Evolutionary conservation across 805 yeast species (phyloP).

Genomic region (Diddensiella transvaalensis): DNA sequence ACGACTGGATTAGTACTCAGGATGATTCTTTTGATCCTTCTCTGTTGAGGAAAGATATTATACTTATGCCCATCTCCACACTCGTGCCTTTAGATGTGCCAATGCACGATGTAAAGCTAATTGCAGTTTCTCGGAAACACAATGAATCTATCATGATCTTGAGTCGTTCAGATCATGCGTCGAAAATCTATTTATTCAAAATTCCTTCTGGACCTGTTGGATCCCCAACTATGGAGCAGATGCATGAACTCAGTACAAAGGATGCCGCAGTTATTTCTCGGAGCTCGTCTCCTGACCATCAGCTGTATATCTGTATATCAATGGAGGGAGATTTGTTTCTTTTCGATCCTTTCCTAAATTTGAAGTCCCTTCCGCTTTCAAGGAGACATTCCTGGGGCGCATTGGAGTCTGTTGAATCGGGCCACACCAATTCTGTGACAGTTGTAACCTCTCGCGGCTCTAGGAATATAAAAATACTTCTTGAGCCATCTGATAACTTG

Average conservation of each 20-base stretch:
- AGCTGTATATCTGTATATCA: conserved; percentile 19
- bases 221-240: conserved; percentile 36
- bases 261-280: conserved; percentile 34
- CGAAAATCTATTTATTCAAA: conserved; percentile 51
- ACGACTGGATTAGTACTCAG: background rate
- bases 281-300: conserved; percentile 32
- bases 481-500: conserved; percentile 45
- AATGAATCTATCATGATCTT: conserved; percentile 62
- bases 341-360: conserved; percentile 55
- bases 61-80: conserved; percentile 48
- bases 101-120: conserved; percentile 21
- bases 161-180: conserved; percentile 40
- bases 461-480: conserved; percentile 10
- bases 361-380: conserved; percentile 35
- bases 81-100: conserved; percentile 37
- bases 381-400: conserved; percentile 6
- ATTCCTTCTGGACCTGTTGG: conserved; percentile 32
- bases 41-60: conserved; percentile 57
- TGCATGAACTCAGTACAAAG: conserved; percentile 32
- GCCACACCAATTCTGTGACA: conserved; percentile 6
- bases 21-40: background rate
- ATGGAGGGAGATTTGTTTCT: conserved; percentile 34
- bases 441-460: conserved; percentile 8
- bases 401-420: conserved; percentile 5
- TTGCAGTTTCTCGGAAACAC: conserved; percentile 43